These are phyloP conservation scores for Symbiodinium pilosum DNA, from an alignment of 73 alveolate genomes.

Conservation along the genomic window DNA sequence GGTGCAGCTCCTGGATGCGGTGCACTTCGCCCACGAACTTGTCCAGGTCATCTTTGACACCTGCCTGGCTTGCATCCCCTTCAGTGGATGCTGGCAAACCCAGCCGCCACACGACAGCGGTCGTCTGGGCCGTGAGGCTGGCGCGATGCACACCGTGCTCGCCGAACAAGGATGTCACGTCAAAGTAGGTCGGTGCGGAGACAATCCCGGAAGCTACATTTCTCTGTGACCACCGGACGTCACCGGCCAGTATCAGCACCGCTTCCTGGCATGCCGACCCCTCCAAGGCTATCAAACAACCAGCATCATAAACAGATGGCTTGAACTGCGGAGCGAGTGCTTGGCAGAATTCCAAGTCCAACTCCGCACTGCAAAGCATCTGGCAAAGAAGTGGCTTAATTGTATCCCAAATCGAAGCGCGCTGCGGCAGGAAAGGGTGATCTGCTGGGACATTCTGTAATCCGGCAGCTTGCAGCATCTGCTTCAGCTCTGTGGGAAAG, in stretches of 20 bases:
- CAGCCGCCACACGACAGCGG: constrained; percentile 61
- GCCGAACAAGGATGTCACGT: constrained; percentile 31
- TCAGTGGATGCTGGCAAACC: background rate
- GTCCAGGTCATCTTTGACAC: background rate
- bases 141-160: background rate
- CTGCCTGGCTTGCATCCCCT: background rate
- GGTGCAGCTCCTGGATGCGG: background rate
- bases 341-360: background rate
- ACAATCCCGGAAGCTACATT: constrained; percentile 16
- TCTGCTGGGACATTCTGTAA: too few species aligned
- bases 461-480: too few species aligned
- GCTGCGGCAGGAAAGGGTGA: background rate
- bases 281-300: constrained; percentile 43
- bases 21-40: background rate
- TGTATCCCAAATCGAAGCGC: constrained; percentile 16
- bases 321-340: constrained; percentile 15
- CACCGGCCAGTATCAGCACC: constrained; percentile 47
- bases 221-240: constrained; percentile 46
- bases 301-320: constrained; percentile 62
- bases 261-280: background rate
- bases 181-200: constrained; percentile 58
- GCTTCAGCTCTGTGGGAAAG: too few species aligned
- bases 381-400: constrained; percentile 51
- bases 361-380: constrained; percentile 13
- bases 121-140: constrained; percentile 47